These are phyloP conservation scores for Mentha longifolia DNA, from an alignment of 257 asterid genomes.

Conservation along the genomic window DNA sequence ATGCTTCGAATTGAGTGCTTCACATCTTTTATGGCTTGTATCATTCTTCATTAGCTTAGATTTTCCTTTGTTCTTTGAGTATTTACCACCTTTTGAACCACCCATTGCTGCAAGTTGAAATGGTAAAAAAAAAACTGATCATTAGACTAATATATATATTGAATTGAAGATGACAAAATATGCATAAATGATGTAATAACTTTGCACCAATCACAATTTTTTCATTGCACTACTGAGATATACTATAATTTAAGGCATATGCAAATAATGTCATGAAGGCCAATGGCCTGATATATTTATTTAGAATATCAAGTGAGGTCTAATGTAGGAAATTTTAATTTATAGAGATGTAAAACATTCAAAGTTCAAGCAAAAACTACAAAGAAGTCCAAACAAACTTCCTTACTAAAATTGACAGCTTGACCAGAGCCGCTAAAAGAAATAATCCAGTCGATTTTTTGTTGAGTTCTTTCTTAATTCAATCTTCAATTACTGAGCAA, in stretches of 20 bases:
- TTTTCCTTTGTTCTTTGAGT: conserved; percentile 35
- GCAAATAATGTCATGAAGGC: not conserved
- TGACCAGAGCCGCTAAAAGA: not conserved
- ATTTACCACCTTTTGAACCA: conserved; percentile 34
- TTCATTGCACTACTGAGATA: not conserved
- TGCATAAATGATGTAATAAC: not conserved
- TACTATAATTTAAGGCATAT: conserved; percentile 1
- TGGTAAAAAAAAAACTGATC: not conserved
- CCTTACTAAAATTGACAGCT: not conserved
- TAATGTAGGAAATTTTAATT: not conserved
- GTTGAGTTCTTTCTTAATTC: too few relatives aligned
- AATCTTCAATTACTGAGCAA: not conserved
- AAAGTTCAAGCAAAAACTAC: not conserved
- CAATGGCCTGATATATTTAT: not conserved
- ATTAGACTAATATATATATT: not conserved
- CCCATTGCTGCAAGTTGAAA: conserved; percentile 30
- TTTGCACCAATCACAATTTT: not conserved
- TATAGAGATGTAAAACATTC: not conserved
- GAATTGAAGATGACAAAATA: not conserved
- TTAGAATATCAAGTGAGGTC: not conserved
- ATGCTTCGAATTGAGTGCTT: not conserved
- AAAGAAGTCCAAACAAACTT: not conserved
- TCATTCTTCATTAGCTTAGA: conserved; percentile 21
- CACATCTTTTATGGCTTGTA: conserved; percentile 18
- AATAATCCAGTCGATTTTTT: too few relatives aligned